phyloP scores from a whole-genome alignment of 371 early-diverging fungal genomes.

The Mucor sp. region DNA sequence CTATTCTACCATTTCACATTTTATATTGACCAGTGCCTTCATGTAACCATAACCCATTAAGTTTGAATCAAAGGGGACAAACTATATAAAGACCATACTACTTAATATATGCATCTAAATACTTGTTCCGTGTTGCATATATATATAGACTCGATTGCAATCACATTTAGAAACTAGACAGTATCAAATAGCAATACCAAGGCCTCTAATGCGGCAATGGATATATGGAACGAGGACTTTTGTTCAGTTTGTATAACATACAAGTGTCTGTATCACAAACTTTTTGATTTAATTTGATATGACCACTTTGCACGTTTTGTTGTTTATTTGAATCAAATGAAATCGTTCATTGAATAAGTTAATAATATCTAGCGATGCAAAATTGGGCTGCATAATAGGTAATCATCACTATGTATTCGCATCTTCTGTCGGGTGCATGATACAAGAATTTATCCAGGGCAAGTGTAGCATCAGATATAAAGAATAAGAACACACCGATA shows the following conservation, averaged over 20 bases:
- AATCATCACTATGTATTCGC: slow-evolving; percentile 14
- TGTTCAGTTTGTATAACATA: neutral
- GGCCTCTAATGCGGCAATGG: neutral
- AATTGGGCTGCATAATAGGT: slow-evolving; percentile 20
- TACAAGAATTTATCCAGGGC: slow-evolving; percentile 13
- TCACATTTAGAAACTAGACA: neutral
- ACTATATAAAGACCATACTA: neutral
- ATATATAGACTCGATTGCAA: neutral
- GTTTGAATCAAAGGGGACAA: neutral
- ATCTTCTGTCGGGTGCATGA: neutral
- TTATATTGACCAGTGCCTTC: neutral
- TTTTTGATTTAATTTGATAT: neutral
- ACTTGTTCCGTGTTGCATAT: neutral
- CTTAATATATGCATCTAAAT: neutral
- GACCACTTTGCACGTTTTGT: neutral
- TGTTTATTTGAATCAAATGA: neutral
- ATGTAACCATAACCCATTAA: neutral
- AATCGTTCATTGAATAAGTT: neutral
- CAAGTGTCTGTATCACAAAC: neutral
- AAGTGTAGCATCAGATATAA: slow-evolving; percentile 19
- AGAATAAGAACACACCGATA: slow-evolving; percentile 13
- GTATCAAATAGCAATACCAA: neutral
- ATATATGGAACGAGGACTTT: neutral
- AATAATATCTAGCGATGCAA: slow-evolving; percentile 15
- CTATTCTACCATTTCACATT: neutral